These are phyloP conservation scores for Capsaspora owczarzaki DNA, from an alignment of 78 protist genomes.

Conservation along the genomic window DNA sequence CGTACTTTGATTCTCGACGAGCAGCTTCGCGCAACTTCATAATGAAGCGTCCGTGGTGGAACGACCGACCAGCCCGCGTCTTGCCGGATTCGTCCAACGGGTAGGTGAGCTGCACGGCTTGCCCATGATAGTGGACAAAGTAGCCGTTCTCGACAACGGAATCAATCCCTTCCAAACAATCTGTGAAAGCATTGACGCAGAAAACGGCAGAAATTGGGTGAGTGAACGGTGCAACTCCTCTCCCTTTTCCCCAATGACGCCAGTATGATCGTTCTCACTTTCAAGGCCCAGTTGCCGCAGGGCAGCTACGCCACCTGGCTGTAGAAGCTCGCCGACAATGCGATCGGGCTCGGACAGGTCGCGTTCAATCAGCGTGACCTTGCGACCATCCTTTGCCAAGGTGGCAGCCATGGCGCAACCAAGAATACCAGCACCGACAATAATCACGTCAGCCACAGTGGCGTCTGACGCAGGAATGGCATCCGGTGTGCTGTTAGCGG, in stretches of 20 bases:
- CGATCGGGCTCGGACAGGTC: slow-evolving; percentile 61
- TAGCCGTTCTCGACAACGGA: slow-evolving; percentile 40
- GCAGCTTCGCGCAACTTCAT: slow-evolving; percentile 50
- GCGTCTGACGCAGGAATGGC: background rate
- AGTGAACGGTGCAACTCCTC: too few relatives aligned
- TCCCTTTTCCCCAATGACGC: too few relatives aligned
- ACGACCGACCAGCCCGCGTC: slow-evolving; percentile 38
- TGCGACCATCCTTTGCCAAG: slow-evolving; percentile 51
- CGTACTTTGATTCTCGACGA: slow-evolving; percentile 22
- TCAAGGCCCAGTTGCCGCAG: slow-evolving; percentile 68
- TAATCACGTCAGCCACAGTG: slow-evolving; percentile 55
- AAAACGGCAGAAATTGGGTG: background rate
- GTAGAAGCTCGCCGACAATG: slow-evolving; percentile 77
- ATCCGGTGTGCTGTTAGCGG: too few relatives aligned
- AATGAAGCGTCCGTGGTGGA: slow-evolving; percentile 72
- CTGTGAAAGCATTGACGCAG: background rate
- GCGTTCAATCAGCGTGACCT: slow-evolving; percentile 54
- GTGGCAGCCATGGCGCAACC: slow-evolving; percentile 55
- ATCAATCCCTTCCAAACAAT: slow-evolving; percentile 58
- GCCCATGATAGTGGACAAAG: slow-evolving; percentile 25
- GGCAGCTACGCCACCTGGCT: slow-evolving; percentile 86
- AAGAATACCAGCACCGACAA: slow-evolving; percentile 66
- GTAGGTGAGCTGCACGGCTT: slow-evolving; percentile 32
- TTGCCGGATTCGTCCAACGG: slow-evolving; percentile 21
- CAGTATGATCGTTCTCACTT: background rate